Evolutionary conservation across 148 eudicot species (phyloP), one percentile per base, ranked within the genome.

Genomic region (Chenopodium quinoa): DNA sequence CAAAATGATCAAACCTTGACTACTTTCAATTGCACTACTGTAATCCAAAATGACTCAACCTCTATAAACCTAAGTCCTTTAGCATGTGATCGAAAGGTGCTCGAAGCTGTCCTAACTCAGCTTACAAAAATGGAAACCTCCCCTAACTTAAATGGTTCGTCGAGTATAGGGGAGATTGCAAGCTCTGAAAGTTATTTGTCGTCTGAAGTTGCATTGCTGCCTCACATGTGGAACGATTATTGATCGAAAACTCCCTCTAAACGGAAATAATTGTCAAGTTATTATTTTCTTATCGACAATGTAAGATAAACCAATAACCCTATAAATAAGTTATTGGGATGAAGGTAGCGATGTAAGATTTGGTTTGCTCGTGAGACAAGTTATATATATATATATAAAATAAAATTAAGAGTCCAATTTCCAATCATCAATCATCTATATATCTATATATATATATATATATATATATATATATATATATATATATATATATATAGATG

Each of bases 101-200:
- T 92, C 1, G 88, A 85, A 71, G 97, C 85, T n/a, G 90, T 91
- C 20, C 64, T 94, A 71, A 81, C 81, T 77, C 97, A 91, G 46
- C 82, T 92, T 29, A 86, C 92, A 9, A 87, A 87, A 75, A 85
- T 85, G 76, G 93, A 90, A 65, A 74, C 12, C 19, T 50, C 75
- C 20, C 48, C 73, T 23, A 73, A 47, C 34, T 66, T 82, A 32
- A 82, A 78, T 50, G 84, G 72, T 25, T 88, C 92, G 10, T 84
- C 91, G 29, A 83, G 90, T 60, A 78, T 89, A 3, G 90, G 88
- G 32, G 91, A 90, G 73, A 90, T 87, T 73, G 92, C 86, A 5
- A 89, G 86, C 27, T 87, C 90, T 7, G 91, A 91, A 80, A 92
- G 88, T 81, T 90, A 89, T 77, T 79, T 93, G 75, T 92, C 98